These are phyloP conservation scores for Tulasnella sp. DNA, from an alignment of 768 basidiomycete species.

Conservation along the genomic window DNA sequence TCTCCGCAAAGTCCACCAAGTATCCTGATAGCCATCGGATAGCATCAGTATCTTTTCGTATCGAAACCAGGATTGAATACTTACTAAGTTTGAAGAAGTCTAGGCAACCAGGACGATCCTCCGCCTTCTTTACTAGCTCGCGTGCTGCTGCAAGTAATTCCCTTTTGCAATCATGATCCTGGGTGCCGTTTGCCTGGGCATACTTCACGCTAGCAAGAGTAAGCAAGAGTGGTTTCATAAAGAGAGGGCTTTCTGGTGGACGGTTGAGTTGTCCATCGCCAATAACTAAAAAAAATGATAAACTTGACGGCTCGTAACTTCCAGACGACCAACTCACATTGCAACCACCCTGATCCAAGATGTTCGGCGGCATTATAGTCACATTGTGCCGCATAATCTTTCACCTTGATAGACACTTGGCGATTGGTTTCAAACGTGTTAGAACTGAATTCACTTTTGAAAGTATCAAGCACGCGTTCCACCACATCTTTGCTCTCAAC, in stretches of 20 bases:
- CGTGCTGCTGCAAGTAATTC: background rate
- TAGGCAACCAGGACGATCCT: background rate
- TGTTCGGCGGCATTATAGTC: background rate
- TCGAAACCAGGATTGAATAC: background rate
- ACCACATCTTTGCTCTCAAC: no score
- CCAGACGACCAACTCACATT: background rate
- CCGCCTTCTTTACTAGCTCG: background rate
- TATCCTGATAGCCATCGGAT: background rate
- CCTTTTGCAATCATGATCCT: background rate
- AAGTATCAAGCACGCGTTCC: no score
- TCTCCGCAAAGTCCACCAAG: background rate
- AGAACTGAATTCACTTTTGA: no score
- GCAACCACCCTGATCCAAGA: background rate
- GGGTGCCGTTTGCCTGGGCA: background rate
- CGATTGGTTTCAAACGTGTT: background rate
- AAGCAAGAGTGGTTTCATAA: background rate
- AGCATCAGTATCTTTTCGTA: background rate
- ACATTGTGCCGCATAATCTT: background rate
- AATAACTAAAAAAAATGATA: background rate
- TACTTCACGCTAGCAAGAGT: background rate
- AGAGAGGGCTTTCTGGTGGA: background rate
- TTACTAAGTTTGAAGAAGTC: slow-evolving; percentile 5
- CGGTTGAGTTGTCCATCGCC: background rate
- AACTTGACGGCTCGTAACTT: background rate
- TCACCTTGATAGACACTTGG: background rate